Percentiles rank a stretch among this genome's conserved stretches.
Evolutionary conservation across 257 asterid genomes (phyloP).

Genomic region (Apocynum venetum): DNA sequence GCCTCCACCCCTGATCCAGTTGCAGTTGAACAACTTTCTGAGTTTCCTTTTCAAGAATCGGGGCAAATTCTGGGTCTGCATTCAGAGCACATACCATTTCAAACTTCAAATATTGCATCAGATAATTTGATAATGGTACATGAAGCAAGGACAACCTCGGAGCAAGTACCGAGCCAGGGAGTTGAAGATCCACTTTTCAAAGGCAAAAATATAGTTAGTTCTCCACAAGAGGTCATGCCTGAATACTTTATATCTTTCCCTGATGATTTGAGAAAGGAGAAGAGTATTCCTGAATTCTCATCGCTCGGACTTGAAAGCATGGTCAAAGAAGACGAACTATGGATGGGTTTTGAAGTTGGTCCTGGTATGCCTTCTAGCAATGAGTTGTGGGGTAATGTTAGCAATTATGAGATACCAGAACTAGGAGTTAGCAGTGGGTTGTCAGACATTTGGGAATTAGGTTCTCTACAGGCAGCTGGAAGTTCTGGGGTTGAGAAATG

Average conservation of each 20-base stretch:
- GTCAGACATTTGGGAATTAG: constrained; percentile 56
- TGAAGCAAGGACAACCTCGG: constrained; percentile 28
- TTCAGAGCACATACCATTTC: constrained; percentile 23
- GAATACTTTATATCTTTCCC: constrained; percentile 41
- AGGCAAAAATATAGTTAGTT: not conserved
- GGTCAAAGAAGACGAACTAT: constrained; percentile 33
- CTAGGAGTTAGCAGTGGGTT: constrained; percentile 30
- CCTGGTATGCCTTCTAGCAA: constrained; percentile 32
- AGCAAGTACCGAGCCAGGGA: constrained; percentile 21
- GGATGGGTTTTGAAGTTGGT: constrained; percentile 43
- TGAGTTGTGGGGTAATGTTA: constrained; percentile 41
- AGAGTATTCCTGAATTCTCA: constrained; percentile 20
- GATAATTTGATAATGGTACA: constrained; percentile 25
- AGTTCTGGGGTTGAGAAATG: constrained; percentile 42
- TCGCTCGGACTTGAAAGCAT: constrained; percentile 32
- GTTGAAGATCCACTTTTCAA: constrained; percentile 10
- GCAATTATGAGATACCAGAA: constrained; percentile 38
- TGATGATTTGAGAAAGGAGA: constrained; percentile 36
- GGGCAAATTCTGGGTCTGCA: constrained; percentile 7
- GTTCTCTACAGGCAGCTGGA: constrained; percentile 37
- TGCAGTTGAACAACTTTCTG: constrained; percentile 23
- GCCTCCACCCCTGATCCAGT: constrained; percentile 15
- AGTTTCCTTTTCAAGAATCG: constrained; percentile 26
- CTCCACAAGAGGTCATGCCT: constrained; percentile 20
- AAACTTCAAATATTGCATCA: constrained; percentile 25